A percentile compares a stretch with the other conserved stretches of the same genome.
Evolutionary conservation across 305 asterid species (phyloP).

Genomic region (Rubia occidens): DNA sequence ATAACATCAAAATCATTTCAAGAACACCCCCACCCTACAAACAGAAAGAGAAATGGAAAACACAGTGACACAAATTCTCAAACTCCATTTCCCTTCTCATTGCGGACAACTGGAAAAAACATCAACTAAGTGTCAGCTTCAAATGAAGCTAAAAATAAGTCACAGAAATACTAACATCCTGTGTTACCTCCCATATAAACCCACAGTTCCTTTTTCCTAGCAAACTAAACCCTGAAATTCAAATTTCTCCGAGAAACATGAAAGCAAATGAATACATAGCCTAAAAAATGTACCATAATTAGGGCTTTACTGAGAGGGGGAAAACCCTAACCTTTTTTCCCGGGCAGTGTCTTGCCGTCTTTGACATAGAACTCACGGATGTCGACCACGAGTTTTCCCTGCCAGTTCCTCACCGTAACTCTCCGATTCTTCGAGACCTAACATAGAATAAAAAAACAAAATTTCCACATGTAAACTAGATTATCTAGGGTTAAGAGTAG

Average conservation of each 20-base stretch:
- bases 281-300: neutral
- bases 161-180: neutral
- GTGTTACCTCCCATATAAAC: neutral
- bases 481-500: neutral
- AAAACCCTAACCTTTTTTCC: conserved; percentile 43
- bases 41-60: neutral
- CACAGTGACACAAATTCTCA: neutral
- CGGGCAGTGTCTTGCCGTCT: conserved; percentile 65
- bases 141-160: neutral
- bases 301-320: conserved; percentile 2
- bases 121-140: neutral
- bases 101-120: neutral
- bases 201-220: neutral
- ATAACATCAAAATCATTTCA: neutral
- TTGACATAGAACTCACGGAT: conserved; percentile 56
- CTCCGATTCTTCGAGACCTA: conserved; percentile 82
- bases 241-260: neutral
- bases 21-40: neutral
- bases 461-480: neutral
- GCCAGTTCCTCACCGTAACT: conserved; percentile 81
- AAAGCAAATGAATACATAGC: neutral
- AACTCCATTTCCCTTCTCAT: neutral
- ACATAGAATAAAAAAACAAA: neutral
- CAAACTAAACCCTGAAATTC: neutral
- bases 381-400: conserved; percentile 70